These are phyloP conservation scores for Yamadazyma takamatsuzukensis DNA, from an alignment of 805 yeast genomes.

Conservation along the genomic window DNA sequence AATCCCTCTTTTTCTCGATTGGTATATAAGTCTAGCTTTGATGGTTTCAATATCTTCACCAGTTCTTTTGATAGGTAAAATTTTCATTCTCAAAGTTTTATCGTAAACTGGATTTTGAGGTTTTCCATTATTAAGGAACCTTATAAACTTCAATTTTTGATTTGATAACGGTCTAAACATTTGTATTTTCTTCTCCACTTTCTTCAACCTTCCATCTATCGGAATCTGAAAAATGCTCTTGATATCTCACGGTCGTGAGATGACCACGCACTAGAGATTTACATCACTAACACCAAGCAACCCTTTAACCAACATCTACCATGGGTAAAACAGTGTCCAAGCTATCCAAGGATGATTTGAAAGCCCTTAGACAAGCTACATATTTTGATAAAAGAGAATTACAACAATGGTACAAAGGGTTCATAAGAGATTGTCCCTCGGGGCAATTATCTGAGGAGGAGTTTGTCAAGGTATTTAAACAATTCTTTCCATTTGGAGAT, in stretches of 20 bases:
- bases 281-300: neutral
- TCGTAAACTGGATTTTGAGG: conserved; percentile 38
- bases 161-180: too few relatives aligned
- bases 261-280: too few relatives aligned
- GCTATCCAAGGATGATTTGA: conserved; percentile 83
- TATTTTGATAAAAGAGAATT: conserved; percentile 90
- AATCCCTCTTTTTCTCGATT: conserved; percentile 92
- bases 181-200: neutral
- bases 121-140: conserved; percentile 35
- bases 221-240: too few relatives aligned
- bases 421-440: conserved; percentile 86
- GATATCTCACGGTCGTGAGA: too few relatives aligned
- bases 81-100: conserved; percentile 41
- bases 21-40: conserved; percentile 86
- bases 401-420: conserved; percentile 98
- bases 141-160: conserved; percentile 4
- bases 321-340: conserved; percentile 98
- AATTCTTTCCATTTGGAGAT: conserved; percentile 97
- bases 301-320: neutral
- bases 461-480: conserved; percentile 87
- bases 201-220: too few relatives aligned
- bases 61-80: conserved; percentile 73
- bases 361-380: conserved; percentile 77
- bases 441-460: conserved; percentile 87
- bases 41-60: conserved; percentile 72